Evolutionary conservation across 371 early-diverging fungal genomes (phyloP).

Genomic region (Mortierella polycephala): DNA sequence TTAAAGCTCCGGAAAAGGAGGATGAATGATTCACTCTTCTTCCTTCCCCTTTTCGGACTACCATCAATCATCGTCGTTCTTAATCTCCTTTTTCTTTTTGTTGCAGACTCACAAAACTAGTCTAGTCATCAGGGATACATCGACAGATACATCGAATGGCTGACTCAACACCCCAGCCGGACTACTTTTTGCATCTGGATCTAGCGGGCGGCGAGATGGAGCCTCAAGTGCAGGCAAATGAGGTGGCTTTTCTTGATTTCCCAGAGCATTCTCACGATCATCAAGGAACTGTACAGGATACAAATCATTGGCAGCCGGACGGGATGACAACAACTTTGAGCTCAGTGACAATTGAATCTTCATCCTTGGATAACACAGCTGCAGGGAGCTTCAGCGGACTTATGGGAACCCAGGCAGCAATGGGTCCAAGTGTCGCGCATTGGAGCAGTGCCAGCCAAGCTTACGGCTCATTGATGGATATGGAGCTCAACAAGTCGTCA

Average conservation of each 20-base stretch:
- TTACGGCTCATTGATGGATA: slow-evolving; percentile 50
- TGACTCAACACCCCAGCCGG: slow-evolving; percentile 42
- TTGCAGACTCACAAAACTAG: too few relatives aligned
- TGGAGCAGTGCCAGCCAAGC: slow-evolving; percentile 20
- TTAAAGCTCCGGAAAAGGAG: too few relatives aligned
- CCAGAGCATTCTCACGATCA: slow-evolving; percentile 13
- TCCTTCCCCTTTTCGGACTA: too few relatives aligned
- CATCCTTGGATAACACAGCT: background rate
- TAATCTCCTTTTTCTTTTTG: background rate
- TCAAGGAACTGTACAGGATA: slow-evolving; percentile 5
- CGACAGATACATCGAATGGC: slow-evolving; percentile 8
- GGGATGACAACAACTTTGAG: slow-evolving; percentile 3
- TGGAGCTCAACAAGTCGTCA: slow-evolving; percentile 40
- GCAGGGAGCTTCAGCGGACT: slow-evolving; percentile 9
- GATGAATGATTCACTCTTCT: too few relatives aligned
- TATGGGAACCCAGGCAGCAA: slow-evolving; percentile 8
- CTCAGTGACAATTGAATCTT: background rate
- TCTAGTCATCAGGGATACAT: background rate
- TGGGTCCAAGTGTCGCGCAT: slow-evolving; percentile 7
- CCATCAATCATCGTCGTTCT: too few relatives aligned
- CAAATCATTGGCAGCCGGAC: slow-evolving; percentile 7
- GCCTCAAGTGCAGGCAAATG: slow-evolving; percentile 10
- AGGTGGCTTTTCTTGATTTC: slow-evolving; percentile 27
- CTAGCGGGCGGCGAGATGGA: slow-evolving; percentile 35
- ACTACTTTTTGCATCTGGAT: slow-evolving; percentile 46